Base-by-base conservation (phyloP, 768 basidiomycete genomes). In the Crepidotus variabilis region DNA sequence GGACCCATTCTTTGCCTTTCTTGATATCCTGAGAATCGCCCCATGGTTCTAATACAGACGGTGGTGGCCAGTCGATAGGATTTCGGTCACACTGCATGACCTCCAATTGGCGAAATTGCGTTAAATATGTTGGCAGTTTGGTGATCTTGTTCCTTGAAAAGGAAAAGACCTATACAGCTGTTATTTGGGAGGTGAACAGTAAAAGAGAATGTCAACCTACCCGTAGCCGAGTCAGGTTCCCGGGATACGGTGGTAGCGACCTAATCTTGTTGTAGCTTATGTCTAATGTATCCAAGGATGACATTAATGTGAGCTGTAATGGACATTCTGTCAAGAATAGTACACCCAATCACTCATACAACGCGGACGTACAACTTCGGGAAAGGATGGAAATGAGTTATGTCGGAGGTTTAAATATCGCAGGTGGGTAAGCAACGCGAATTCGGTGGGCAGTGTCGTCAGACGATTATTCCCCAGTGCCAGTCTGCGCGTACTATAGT, bases 61-160 rank as follows among this genome's bases (percentile, higher is more conserved):
- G 80, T 6, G 92, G 89, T 0, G 96, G 96, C 93, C 94, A 98
- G 70, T 94, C 89, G 36, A 97, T 80, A 2, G 95, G 95, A 66
- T 99, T 98, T 60, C 88, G 85, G 60, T 96, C 94, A 8, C 91
- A 75, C 70, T 92, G 92, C 63, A 98, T 77, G 32, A 97, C 80
- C 48, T 85, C 84, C 39, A 99, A 77, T 51, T 80, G 75, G 28
- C 72, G 72, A 67, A 97, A 96, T 51, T 85, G 80, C 2, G 80
- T 70, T 50, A 99, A 68, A 69, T 95, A 98, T 7, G 76, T 63
- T 2, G 96, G 97, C 2, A 99, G 78, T 16, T 82, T 78, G 35
- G 81, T 79, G 57, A 99, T 77, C 69, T 85, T 90, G 73, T 99
- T 99, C 68, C 85, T 85, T 18, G 91, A 84, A 45, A 98, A 75